Conservation (phyloP, 768 basidiomycete species). For the Rhizopogon sp. region DNA sequence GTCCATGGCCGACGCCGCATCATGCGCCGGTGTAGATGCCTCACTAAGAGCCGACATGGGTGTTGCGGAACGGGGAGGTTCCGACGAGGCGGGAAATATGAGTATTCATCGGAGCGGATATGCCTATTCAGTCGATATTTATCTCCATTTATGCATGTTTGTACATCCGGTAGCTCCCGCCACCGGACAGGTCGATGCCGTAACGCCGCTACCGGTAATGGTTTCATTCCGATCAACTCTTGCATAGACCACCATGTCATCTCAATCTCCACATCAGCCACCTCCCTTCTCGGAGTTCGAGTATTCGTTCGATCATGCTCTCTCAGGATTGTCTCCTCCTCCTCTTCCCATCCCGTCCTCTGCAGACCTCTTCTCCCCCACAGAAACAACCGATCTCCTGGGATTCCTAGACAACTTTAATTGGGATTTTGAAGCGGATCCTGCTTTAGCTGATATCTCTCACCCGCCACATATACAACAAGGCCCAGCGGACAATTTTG, state of each 20-base stretch:
- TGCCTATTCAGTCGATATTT: conserved; percentile 14
- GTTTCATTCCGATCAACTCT: conserved; percentile 9
- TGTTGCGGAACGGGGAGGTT: conserved; percentile 36
- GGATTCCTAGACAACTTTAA: conserved; percentile 81
- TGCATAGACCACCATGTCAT: conserved; percentile 20
- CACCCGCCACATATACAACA: conserved; percentile 4
- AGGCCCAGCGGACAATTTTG: not conserved
- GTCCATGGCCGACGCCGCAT: conserved; percentile 58
- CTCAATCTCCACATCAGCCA: conserved; percentile 32
- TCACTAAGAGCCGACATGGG: conserved; percentile 75
- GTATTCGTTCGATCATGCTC: conserved; percentile 56
- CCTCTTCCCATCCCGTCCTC: conserved; percentile 63
- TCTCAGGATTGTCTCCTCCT: conserved; percentile 51
- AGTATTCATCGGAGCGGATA: conserved; percentile 24
- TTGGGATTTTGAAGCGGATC: conserved; percentile 55
- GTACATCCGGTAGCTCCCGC: conserved; percentile 12
- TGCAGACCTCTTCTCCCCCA: conserved; percentile 71
- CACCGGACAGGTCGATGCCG: not conserved
- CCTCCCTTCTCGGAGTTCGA: conserved; percentile 68
- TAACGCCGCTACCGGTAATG: conserved; percentile 14
- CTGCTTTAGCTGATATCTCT: conserved; percentile 11
- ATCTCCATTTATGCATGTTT: conserved; percentile 23
- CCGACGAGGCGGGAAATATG: conserved; percentile 24
- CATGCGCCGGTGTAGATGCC: conserved; percentile 63
- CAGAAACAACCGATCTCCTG: conserved; percentile 74